Evolutionary conservation across 225 moss, liverwort and hornwort genomes (phyloP), one percentile per base, ranked within the genome.

Genomic region (Anthoceros angustus): DNA sequence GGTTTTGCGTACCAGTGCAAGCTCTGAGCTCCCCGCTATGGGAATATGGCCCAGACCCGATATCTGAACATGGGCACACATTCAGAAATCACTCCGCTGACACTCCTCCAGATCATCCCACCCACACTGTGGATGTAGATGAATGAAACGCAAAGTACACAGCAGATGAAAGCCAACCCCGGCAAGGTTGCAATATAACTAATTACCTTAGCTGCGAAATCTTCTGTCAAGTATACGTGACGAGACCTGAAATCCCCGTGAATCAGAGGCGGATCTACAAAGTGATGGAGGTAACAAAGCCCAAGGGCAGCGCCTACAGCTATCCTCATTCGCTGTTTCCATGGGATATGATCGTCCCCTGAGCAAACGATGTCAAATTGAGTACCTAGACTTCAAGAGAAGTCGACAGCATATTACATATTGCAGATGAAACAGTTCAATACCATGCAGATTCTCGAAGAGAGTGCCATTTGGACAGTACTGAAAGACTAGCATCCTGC

Each of bases 401-500:
- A 12, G 5, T 42, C 0, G 42, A 39, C n/a, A 2, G n/a, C 2
- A 41, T 0, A 66, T 40, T 64, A n/a, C 2, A 41, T 1, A 39
- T 41, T 38, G 32, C 7, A 7, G 10, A 25, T 38, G 40, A 12
- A 38, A 25, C 38, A 64, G 23, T 8, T 9, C 7, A 64, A 63
- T 18, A 77, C 80, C 77, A 38, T 80, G 80, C 8, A 80, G 77
- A 10, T 43, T 74, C 23, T 80, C 80, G 40, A n/a, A 74, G 11
- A 80, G 77, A 23, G 77, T 77, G 9, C 80, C 80, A 69, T 80
- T 80, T 9, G 80, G 80, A 67, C 77, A 76, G 55, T 80, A 80
- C 63, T 80, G 80, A 64, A 74, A 80, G 9, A 80, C 67, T 0
- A 80, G 72, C 77, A 80, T 80, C 65, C 80, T 80, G 79, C 42